Conservation (phyloP, 2,329 filamentous ascomycete species). For the Botryotinia globosa region DNA sequence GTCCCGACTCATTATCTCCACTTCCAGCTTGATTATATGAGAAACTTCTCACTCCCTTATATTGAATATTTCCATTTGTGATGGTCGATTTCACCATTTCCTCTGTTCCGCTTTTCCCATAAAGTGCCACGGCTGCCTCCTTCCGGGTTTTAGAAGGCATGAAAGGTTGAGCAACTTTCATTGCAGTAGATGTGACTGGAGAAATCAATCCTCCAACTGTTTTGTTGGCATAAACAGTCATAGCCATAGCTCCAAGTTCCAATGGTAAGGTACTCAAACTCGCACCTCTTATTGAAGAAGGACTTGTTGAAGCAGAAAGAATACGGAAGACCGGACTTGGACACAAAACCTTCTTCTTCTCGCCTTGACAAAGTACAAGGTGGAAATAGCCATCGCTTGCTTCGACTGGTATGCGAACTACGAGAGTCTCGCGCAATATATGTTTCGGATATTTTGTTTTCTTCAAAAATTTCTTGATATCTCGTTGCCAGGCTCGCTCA, state of each 20-base stretch:
- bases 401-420: constrained; percentile 62
- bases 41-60: constrained; percentile 38
- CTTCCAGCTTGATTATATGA: constrained; percentile 41
- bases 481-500: constrained; percentile 65
- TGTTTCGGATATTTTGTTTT: constrained; percentile 50
- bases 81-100: constrained; percentile 35
- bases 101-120: constrained; percentile 35
- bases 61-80: constrained; percentile 41
- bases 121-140: constrained; percentile 39
- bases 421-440: constrained; percentile 57
- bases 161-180: constrained; percentile 41
- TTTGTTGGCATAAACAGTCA: constrained; percentile 40
- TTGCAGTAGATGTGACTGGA: constrained; percentile 44
- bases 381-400: constrained; percentile 67
- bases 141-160: constrained; percentile 35
- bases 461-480: constrained; percentile 61
- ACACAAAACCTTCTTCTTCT: constrained; percentile 58
- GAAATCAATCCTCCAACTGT: constrained; percentile 48
- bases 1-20: constrained; percentile 47
- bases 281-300: constrained; percentile 61
- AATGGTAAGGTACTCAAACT: constrained; percentile 63
- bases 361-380: constrained; percentile 57
- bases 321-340: constrained; percentile 66
- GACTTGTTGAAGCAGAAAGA: constrained; percentile 61
- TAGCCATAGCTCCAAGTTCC: constrained; percentile 60